Evolutionary conservation across 192 early-diverging fungal genomes (phyloP).

Genomic region (Chytriomyces hyalinus): DNA sequence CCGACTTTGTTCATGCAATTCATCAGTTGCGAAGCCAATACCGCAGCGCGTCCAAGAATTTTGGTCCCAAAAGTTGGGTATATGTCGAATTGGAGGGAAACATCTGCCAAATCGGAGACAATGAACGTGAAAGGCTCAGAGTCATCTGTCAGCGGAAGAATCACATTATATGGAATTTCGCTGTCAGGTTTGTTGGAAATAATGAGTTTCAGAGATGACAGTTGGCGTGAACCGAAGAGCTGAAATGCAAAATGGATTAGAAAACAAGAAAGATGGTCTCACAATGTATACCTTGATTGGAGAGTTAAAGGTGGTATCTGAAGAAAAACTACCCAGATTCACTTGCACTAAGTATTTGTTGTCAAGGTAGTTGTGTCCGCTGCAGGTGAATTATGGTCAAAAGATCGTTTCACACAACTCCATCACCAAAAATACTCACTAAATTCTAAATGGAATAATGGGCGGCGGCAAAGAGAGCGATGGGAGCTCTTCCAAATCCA

Average conservation of each 20-base stretch:
- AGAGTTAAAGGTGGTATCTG: conserved; percentile 15
- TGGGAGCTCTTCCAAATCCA: conserved; percentile 90
- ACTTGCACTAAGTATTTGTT: conserved; percentile 88
- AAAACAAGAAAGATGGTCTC: neutral
- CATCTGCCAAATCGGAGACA: conserved; percentile 66
- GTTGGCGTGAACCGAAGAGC: conserved; percentile 54
- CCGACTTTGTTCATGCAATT: conserved; percentile 22
- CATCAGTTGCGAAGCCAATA: conserved; percentile 72
- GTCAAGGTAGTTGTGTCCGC: conserved; percentile 95
- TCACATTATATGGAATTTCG: conserved; percentile 89
- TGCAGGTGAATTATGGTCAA: conserved; percentile 16
- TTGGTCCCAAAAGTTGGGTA: conserved; percentile 97
- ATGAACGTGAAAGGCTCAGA: conserved; percentile 83
- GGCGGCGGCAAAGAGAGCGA: conserved; percentile 94
- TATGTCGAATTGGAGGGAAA: conserved; percentile 92
- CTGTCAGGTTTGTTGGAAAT: conserved; percentile 87
- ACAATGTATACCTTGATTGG: conserved; percentile 40
- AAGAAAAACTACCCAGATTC: conserved; percentile 44
- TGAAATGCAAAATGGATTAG: neutral
- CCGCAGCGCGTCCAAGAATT: conserved; percentile 85
- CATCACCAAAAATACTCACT: conserved; percentile 49
- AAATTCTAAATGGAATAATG: conserved; percentile 96
- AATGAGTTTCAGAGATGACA: conserved; percentile 80
- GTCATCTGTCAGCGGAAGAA: conserved; percentile 86
- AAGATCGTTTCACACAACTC: conserved; percentile 3